Evolutionary conservation across 164 flowering plant species (phyloP).

Genomic region (Vitis rotundifolia): DNA sequence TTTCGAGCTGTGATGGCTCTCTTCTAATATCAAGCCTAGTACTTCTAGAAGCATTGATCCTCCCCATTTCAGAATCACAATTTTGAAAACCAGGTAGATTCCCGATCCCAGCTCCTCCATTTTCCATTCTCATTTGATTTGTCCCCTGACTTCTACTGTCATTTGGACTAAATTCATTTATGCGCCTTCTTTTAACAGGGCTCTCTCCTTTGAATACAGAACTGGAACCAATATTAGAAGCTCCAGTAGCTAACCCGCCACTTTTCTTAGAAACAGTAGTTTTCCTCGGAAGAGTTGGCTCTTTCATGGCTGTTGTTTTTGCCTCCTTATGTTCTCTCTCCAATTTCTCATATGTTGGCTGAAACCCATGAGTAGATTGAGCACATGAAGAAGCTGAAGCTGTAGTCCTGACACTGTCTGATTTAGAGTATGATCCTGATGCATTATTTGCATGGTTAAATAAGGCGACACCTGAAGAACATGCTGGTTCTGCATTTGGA

Average conservation of each 20-base stretch:
- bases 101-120: constrained; percentile 3
- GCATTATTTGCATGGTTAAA: not conserved
- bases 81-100: constrained; percentile 8
- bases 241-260: constrained; percentile 4
- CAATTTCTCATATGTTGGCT: not conserved
- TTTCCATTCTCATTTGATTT: constrained; percentile 2
- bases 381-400: constrained; percentile 10
- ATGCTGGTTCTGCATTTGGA: constrained; percentile 5
- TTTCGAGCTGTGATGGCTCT: constrained; percentile 18
- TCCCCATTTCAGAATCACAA: constrained; percentile 1
- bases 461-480: constrained; percentile 10
- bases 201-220: constrained; percentile 14
- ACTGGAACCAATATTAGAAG: constrained; percentile 6
- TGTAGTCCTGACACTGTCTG: not conserved
- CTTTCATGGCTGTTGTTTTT: not conserved
- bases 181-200: constrained; percentile 17
- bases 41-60: constrained; percentile 7
- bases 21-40: not conserved
- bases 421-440: constrained; percentile 1
- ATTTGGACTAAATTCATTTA: constrained; percentile 3
- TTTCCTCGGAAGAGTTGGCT: not conserved
- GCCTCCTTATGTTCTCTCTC: constrained; percentile 18
- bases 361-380: constrained; percentile 8
- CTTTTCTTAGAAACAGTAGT: constrained; percentile 6
- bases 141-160: constrained; percentile 1